Evolutionary conservation across 768 basidiomycete species (phyloP), one percentile per base, ranked within the genome.

Genomic region (Dioszegia crocea): DNA sequence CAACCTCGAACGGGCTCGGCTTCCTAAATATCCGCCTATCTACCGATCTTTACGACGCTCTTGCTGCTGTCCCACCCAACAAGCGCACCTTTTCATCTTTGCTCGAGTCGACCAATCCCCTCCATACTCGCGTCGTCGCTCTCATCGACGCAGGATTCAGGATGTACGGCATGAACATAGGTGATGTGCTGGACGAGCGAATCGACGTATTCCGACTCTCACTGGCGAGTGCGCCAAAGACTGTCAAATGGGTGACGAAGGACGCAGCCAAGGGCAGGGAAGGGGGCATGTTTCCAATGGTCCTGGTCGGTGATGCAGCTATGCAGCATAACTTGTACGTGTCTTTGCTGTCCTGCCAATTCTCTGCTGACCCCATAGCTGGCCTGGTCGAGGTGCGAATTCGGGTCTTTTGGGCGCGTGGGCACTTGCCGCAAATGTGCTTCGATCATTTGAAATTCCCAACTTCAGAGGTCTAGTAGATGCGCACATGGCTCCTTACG

Each of bases 291-390:
- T 53, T 53, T 24, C 51, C 51, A 9, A 53, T 53, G 51, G 51
- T 53, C 16, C 38, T 53, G 23, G 51, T 53, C 11, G 51, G 51
- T 6, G 51, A 53, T 40, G 36, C 51, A 26, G 38, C 51, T 17
- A 39, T 53, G 36, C 51, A 53, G 51, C 51, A 53, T 27, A 53
- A 53, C 26, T 53, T 53, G 36, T 53, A 41, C 3, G 51, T 51
- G 8, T n/a, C 21, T 51, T 12, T 12, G 14, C 23, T 9, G n/a
- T 36, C 50, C 6, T 21, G 24, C 5, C 12, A 19, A 19, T 14
- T 40, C n/a, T n/a, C n/a, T 12, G 27, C 16, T 31, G 21, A 29
- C 29, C 9, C 1, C 8, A 21, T 17, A 53, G 51, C 51, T 53
- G 51, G 51, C 51, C 51, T 16, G 51, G 51, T 11, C 19, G 51